A percentile compares a stretch with the other conserved stretches of the same genome.
Conservation (phyloP, 495 filamentous ascomycete genomes). For the Eremomyces bilateralis region DNA sequence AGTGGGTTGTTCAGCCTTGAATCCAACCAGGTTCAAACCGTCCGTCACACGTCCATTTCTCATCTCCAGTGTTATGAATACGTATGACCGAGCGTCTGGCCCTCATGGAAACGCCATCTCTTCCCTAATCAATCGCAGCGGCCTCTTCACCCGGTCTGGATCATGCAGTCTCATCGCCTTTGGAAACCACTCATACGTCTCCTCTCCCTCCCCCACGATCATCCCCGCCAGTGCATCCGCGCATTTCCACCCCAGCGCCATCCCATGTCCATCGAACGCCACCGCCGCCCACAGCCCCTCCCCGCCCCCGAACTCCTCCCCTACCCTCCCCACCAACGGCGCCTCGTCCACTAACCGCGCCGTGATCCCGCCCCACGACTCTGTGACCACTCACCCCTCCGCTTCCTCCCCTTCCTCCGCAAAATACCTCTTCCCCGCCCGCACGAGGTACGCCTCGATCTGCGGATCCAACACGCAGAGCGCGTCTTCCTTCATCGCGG, state of each 20-base stretch:
- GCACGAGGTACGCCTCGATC: slow-evolving; percentile 29
- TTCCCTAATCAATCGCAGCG: slow-evolving; percentile 5
- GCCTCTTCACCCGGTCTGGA: slow-evolving; percentile 22
- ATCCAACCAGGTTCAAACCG: too few species aligned
- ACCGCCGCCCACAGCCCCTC: slow-evolving; percentile 27
- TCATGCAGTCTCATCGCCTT: slow-evolving; percentile 22
- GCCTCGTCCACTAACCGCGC: slow-evolving; percentile 28
- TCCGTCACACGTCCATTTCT: too few species aligned
- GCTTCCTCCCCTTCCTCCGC: slow-evolving; percentile 38
- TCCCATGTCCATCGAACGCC: slow-evolving; percentile 38
- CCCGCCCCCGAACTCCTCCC: slow-evolving; percentile 16
- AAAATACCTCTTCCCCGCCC: slow-evolving; percentile 29
- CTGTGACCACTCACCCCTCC: slow-evolving; percentile 32
- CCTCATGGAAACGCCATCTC: too few species aligned
- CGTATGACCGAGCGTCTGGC: too few species aligned
- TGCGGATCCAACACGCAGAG: slow-evolving; percentile 32
- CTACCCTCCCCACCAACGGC: slow-evolving; percentile 27
- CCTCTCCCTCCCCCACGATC: slow-evolving; percentile 21
- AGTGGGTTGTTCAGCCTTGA: too few species aligned
- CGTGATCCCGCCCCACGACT: slow-evolving; percentile 43
- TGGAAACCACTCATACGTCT: slow-evolving; percentile 27
- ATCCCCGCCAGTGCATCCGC: slow-evolving; percentile 29
- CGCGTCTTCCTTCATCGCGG: slow-evolving; percentile 31
- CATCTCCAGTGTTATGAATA: too few species aligned
- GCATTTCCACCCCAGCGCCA: slow-evolving; percentile 34